Base-by-base conservation (phyloP, 208 protist genomes). In the Acanthamoeba triangularis region DNA sequence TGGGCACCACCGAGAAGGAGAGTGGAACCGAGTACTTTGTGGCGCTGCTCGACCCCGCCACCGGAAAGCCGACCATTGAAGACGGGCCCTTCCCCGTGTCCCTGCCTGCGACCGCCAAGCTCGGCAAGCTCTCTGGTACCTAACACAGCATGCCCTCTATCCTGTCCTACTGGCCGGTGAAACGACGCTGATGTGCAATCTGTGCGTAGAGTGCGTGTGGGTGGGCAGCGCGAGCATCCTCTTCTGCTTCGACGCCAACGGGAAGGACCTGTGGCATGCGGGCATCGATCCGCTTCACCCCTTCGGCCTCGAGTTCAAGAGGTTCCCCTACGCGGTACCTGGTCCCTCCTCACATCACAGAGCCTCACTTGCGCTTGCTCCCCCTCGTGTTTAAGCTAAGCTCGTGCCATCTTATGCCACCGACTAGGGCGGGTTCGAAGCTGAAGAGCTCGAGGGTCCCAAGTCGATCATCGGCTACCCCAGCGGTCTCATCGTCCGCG, bases 41-140 rank as follows among this genome's bases (percentile, higher is more conserved):
- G 78, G 78, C 30, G 47, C n/a, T 87, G 41, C 78, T 87, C 23
- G 78, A 87, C 78, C 78, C 78, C n/a, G 47, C 41, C 78, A 87
- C 41, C 78, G 78, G 78, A 6, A 28, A 59, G 30, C 47, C 52
- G 78, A 33, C 33, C 4, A 28, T 1, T 4, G n/a, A 87, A 16
- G 78, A 59, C 47, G 52, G 78, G 8, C 41, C 78, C 47, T 61
- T 61, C 52, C 78, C 28, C 47, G 28, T 87, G n/a, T 3, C 30
- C 33, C 69, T 78, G 8, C 69, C 69, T 10, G 7, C n/a, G 69
- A 44, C 13, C 69, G 69, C 69, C 69, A 25, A 30, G 33, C 69
- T 78, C 69, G 69, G 11, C 69, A n/a, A 78, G 11, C 11, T 78
- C 69, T 33, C 69, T n/a, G 33, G 69, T 78, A 78, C 35, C 13